Evolutionary conservation across 352 stramenopile species (phyloP).

Genomic region (Globisporangium splendens): DNA sequence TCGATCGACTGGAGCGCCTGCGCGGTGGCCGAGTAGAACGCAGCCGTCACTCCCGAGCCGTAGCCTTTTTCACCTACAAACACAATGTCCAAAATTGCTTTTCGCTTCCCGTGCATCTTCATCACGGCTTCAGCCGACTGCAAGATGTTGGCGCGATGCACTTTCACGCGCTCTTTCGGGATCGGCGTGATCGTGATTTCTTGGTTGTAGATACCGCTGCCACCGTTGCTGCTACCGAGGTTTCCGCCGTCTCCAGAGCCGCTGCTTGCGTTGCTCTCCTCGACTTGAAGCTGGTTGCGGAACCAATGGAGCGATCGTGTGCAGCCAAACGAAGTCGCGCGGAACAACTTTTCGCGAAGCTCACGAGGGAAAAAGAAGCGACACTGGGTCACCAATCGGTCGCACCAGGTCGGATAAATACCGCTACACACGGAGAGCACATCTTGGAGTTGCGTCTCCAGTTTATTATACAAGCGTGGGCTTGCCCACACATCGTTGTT

Average conservation of each 20-base stretch:
- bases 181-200: conserved; percentile 82
- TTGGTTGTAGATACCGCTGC: conserved; percentile 60
- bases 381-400: conserved; percentile 66
- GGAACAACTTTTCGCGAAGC: conserved; percentile 69
- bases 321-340: conserved; percentile 74
- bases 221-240: conserved; percentile 12
- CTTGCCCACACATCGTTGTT: conserved; percentile 63
- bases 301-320: conserved; percentile 83
- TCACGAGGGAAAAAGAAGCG: conserved; percentile 82
- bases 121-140: conserved; percentile 75
- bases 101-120: conserved; percentile 84
- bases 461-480: conserved; percentile 73
- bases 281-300: conserved; percentile 58
- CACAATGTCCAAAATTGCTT: conserved; percentile 79
- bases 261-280: conserved; percentile 27
- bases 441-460: conserved; percentile 77
- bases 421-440: conserved; percentile 80
- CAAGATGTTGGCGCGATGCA: conserved; percentile 71
- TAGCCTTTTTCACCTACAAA: conserved; percentile 86
- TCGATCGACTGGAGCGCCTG: conserved; percentile 52
- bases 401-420: conserved; percentile 79
- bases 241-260: conserved; percentile 12
- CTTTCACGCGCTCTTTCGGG: conserved; percentile 84
- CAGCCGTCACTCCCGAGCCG: conserved; percentile 77
- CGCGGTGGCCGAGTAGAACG: conserved; percentile 80